These are phyloP conservation scores for Fraxinus quadrangulata DNA, from an alignment of 257 asterid genomes.

Conservation along the genomic window DNA sequence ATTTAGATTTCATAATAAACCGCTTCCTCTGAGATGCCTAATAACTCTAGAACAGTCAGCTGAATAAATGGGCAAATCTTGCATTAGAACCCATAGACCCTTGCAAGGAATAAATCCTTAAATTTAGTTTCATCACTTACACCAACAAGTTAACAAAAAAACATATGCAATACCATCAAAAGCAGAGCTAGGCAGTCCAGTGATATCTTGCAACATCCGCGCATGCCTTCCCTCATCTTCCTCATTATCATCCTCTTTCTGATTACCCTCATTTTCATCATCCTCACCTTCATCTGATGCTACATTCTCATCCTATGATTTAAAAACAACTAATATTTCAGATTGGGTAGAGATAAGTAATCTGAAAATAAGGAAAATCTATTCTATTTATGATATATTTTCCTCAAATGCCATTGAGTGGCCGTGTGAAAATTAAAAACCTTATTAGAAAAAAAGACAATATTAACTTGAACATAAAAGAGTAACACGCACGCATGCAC, in stretches of 20 bases:
- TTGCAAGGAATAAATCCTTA: background rate
- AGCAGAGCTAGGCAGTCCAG: constrained; percentile 78
- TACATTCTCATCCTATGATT: constrained; percentile 70
- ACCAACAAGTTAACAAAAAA: background rate
- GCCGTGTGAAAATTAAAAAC: background rate
- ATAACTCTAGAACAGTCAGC: background rate
- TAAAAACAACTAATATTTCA: constrained; percentile 15
- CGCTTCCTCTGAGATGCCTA: background rate
- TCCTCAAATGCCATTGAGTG: background rate
- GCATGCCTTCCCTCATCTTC: constrained; percentile 60
- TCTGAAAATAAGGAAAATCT: background rate
- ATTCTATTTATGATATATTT: background rate
- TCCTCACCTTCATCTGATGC: constrained; percentile 67
- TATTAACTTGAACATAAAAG: background rate
- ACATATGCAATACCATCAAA: constrained; percentile 57
- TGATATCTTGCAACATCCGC: constrained; percentile 74
- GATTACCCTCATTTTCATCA: constrained; percentile 24
- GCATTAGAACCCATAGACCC: background rate
- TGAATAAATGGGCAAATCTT: background rate
- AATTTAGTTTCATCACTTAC: background rate
- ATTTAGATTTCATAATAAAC: background rate
- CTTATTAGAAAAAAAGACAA: background rate
- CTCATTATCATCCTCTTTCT: constrained; percentile 21
- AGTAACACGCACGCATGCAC: background rate
- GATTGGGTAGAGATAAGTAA: background rate